Evolutionary conservation across 331 rosid genomes (phyloP).

Genomic region (Malus hybrid): DNA sequence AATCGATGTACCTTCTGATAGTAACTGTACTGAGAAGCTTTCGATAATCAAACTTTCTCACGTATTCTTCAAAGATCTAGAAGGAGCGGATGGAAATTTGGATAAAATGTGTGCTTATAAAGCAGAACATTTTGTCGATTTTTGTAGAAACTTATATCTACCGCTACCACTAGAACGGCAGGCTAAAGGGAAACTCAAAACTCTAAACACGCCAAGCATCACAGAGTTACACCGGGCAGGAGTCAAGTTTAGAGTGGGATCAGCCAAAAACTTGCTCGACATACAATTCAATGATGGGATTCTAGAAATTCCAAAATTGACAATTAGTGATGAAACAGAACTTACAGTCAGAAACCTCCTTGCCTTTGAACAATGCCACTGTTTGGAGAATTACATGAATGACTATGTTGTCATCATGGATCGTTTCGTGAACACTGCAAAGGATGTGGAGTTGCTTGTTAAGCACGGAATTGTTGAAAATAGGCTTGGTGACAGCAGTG

Average conservation of each 20-base stretch:
- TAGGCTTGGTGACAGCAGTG: background rate
- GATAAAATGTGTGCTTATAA: background rate
- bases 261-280: background rate
- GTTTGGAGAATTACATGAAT: background rate
- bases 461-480: conserved; percentile 6
- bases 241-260: conserved; percentile 7
- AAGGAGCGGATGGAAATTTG: background rate
- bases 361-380: conserved; percentile 17
- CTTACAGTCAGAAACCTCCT: background rate
- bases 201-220: background rate
- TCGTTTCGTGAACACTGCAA: conserved; percentile 5
- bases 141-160: background rate
- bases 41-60: conserved; percentile 4
- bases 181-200: background rate
- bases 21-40: background rate
- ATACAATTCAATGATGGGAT: conserved; percentile 10
- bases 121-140: conserved; percentile 8
- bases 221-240: conserved; percentile 18
- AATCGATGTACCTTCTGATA: background rate
- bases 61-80: background rate
- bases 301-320: conserved; percentile 15
- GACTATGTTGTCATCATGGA: conserved; percentile 1
- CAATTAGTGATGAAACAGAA: background rate
- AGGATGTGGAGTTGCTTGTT: conserved; percentile 21
- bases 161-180: background rate